Conservation (phyloP, 306 rosid genomes). For the Citrullus amarus region DNA sequence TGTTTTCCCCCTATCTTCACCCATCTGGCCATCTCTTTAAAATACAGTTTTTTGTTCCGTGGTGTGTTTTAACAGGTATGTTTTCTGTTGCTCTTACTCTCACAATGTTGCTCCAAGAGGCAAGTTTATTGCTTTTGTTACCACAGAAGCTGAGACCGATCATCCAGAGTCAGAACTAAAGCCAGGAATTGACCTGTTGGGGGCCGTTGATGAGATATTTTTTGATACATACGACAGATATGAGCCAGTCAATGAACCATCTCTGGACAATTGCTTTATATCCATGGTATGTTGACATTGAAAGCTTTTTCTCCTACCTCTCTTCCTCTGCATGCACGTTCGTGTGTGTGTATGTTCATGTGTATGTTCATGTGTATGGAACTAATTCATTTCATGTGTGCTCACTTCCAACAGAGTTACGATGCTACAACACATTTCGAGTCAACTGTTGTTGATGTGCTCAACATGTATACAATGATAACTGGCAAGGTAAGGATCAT, state of each 20-base stretch:
- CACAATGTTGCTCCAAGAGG: constrained; percentile 98
- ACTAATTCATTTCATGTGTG: neutral
- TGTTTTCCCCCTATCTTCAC: neutral
- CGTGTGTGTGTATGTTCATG: too few species aligned
- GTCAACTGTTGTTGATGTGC: constrained; percentile 80
- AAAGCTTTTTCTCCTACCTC: neutral
- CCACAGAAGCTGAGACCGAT: constrained; percentile 92
- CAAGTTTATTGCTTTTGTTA: constrained; percentile 87
- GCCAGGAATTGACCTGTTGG: constrained; percentile 88
- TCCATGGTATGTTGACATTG: constrained; percentile 47
- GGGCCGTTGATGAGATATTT: constrained; percentile 84
- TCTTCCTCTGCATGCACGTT: neutral
- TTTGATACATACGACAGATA: constrained; percentile 79
- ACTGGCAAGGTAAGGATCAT: constrained; percentile 64
- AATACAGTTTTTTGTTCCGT: neutral
- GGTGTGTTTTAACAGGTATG: constrained; percentile 48
- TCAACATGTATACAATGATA: constrained; percentile 87
- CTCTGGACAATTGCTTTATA: constrained; percentile 85
- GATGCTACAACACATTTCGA: constrained; percentile 97
- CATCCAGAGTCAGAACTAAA: constrained; percentile 71
- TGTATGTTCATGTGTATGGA: neutral
- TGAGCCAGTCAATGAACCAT: constrained; percentile 80
- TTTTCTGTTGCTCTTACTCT: constrained; percentile 89
- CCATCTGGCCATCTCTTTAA: neutral
- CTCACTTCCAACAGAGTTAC: constrained; percentile 58